Conservation (phyloP, 768 basidiomycete species). For the Ramaria sp. region DNA sequence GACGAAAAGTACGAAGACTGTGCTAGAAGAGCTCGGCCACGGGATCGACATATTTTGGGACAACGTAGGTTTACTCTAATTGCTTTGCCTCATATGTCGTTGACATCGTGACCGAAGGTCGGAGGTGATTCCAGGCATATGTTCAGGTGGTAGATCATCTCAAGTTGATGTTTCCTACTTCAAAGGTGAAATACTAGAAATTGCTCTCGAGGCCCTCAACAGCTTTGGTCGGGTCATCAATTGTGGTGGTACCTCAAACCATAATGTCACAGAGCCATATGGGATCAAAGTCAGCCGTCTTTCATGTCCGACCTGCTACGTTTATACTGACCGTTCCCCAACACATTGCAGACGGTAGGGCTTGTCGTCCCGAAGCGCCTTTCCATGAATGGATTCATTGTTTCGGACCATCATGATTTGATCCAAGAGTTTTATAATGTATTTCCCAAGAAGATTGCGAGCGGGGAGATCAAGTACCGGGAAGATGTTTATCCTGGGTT, state of each 20-base stretch:
- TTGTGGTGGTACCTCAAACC: constrained; percentile 23
- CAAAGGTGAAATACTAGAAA: constrained; percentile 35
- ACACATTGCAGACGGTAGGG: constrained; percentile 26
- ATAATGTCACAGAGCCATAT: constrained; percentile 18
- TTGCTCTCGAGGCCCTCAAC: constrained; percentile 30
- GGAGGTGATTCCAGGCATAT: not conserved
- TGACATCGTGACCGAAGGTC: constrained; percentile 34
- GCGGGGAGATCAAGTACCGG: constrained; percentile 34
- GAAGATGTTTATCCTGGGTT: constrained; percentile 38
- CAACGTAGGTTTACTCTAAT: not conserved
- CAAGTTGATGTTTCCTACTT: not conserved
- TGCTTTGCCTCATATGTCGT: not conserved
- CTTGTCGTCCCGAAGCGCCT: constrained; percentile 31
- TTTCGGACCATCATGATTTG: constrained; percentile 19
- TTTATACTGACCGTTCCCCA: constrained; percentile 19
- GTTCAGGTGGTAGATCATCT: not conserved
- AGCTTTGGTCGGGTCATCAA: constrained; percentile 1
- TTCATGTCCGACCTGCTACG: not conserved
- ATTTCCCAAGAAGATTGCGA: constrained; percentile 29
- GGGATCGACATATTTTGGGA: constrained; percentile 17
- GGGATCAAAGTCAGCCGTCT: constrained; percentile 13
- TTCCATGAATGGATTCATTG: constrained; percentile 35
- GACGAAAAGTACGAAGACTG: constrained; percentile 18
- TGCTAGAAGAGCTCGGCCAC: constrained; percentile 25
- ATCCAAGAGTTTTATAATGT: constrained; percentile 25